Evolutionary conservation across 768 basidiomycete genomes (phyloP).

Genomic region (Peribolospora baueri): DNA sequence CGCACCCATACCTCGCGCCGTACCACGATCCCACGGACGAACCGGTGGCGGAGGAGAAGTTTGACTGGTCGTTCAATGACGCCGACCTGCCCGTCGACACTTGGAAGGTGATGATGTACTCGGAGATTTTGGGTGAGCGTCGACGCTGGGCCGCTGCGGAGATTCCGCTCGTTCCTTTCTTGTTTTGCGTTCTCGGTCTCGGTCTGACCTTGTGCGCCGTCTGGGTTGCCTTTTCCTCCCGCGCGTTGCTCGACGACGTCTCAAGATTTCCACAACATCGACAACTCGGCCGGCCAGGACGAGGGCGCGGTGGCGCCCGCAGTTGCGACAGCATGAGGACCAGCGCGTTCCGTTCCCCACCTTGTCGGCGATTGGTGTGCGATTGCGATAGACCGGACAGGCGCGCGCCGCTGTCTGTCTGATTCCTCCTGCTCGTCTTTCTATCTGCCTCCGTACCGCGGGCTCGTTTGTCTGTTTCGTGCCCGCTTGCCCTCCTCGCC

Average conservation of each 20-base stretch:
- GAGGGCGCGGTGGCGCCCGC: slow-evolving; percentile 5
- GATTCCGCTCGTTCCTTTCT: neutral
- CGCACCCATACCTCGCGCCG: slow-evolving; percentile 79
- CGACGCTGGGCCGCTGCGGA: neutral
- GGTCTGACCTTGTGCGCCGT: too few relatives aligned
- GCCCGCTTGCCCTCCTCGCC: too few relatives aligned
- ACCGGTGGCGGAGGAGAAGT: slow-evolving; percentile 73
- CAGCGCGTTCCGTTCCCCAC: too few relatives aligned
- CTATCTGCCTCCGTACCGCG: too few relatives aligned
- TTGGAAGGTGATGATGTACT: slow-evolving; percentile 99
- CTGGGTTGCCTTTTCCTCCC: too few relatives aligned
- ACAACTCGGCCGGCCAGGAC: slow-evolving; percentile 3
- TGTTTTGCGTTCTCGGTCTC: neutral
- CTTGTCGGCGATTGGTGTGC: too few relatives aligned
- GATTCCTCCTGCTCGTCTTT: too few relatives aligned
- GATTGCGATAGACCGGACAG: too few relatives aligned
- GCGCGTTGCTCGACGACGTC: neutral
- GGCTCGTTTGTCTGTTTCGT: too few relatives aligned
- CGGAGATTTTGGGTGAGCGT: slow-evolving; percentile 67
- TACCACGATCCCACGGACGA: slow-evolving; percentile 98
- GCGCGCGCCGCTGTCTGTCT: too few relatives aligned
- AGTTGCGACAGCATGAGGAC: too few relatives aligned
- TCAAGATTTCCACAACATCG: slow-evolving; percentile 14
- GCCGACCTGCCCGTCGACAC: slow-evolving; percentile 94
- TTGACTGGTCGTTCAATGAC: slow-evolving; percentile 99